A percentile compares a stretch with the other conserved stretches of the same genome.
Evolutionary conservation across 192 early-diverging fungal genomes (phyloP).

Genomic region (Coemansia sp.): DNA sequence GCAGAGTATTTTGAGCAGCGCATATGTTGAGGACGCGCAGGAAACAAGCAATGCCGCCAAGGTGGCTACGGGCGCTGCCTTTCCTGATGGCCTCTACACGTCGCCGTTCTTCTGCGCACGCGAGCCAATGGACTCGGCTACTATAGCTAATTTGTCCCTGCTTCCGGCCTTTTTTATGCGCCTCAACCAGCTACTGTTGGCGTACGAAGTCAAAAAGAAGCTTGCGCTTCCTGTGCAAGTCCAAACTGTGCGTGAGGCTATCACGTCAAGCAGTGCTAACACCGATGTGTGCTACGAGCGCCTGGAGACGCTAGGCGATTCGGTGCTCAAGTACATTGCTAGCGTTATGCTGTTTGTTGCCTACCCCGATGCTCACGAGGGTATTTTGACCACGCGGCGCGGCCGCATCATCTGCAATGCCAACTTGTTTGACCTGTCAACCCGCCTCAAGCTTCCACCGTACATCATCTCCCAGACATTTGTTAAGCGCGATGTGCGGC

Average conservation of each 20-base stretch:
- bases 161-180: conserved; percentile 65
- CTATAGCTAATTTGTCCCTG: conserved; percentile 46
- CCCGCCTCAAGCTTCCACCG: conserved; percentile 55
- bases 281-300: conserved; percentile 81
- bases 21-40: not conserved
- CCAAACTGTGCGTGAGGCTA: conserved; percentile 61
- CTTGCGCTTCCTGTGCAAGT: conserved; percentile 47
- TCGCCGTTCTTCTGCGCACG: conserved; percentile 47
- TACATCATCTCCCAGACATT: conserved; percentile 52
- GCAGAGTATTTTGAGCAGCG: not conserved
- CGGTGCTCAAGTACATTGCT: conserved; percentile 78
- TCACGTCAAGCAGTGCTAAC: conserved; percentile 71
- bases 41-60: not conserved
- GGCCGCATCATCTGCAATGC: conserved; percentile 74
- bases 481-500: conserved; percentile 26
- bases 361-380: conserved; percentile 76
- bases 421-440: conserved; percentile 63
- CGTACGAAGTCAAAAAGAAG: conserved; percentile 40
- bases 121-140: conserved; percentile 21
- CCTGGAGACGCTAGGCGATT: conserved; percentile 85
- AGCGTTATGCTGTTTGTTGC: conserved; percentile 75
- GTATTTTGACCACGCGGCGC: conserved; percentile 71
- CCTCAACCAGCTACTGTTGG: conserved; percentile 60
- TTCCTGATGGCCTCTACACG: conserved; percentile 35
- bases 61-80: not conserved